These are phyloP conservation scores for Symbiodinium natans DNA, from an alignment of 73 alveolate species.

Conservation along the genomic window DNA sequence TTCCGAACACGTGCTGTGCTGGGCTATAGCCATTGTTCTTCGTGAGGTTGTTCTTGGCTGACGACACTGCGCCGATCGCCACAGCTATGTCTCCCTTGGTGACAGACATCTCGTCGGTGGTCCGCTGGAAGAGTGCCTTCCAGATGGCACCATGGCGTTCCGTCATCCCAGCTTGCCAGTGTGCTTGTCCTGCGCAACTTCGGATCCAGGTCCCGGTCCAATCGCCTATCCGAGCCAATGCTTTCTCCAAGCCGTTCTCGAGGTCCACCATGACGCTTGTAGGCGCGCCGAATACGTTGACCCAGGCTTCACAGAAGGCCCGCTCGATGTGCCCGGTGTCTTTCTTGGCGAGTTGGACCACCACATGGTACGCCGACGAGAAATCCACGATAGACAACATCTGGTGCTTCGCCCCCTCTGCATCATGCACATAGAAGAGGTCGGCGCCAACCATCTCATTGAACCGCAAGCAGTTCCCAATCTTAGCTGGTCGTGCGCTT, in stretches of 20 bases:
- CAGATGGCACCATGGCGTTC: neutral
- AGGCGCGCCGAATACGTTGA: neutral
- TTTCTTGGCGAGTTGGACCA: neutral
- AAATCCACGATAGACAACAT: neutral
- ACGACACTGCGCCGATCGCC: neutral
- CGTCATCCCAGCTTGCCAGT: neutral
- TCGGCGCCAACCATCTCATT: slow-evolving; percentile 11
- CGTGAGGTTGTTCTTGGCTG: neutral
- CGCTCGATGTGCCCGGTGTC: neutral
- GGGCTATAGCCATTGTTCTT: neutral
- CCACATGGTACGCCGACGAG: neutral
- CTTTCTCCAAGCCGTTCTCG: neutral
- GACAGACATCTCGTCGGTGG: neutral
- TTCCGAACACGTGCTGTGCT: neutral
- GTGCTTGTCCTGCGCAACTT: neutral
- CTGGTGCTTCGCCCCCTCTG: neutral
- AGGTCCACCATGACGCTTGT: neutral
- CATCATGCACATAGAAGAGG: neutral
- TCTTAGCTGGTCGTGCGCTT: neutral
- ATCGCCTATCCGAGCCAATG: neutral
- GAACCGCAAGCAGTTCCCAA: neutral
- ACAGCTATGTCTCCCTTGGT: neutral
- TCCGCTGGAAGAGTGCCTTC: neutral
- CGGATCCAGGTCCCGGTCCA: neutral
- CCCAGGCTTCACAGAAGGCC: neutral